phyloP scores from a whole-genome alignment of 371 early-diverging fungal species.

The Syncephalastrum sp. region DNA sequence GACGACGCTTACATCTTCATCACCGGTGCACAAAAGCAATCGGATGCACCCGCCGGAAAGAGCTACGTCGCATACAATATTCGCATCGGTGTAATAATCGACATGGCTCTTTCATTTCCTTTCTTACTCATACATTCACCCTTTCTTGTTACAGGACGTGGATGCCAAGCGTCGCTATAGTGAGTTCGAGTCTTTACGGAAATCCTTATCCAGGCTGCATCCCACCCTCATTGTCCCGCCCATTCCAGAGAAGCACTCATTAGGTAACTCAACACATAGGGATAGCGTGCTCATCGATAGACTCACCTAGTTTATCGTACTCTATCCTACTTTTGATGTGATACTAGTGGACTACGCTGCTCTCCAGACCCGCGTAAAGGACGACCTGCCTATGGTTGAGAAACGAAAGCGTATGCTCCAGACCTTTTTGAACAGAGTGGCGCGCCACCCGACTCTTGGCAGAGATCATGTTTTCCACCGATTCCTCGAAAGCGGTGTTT shows the following conservation, averaged over 20 bases:
- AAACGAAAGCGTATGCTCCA: constrained; percentile 93
- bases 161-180: constrained; percentile 68
- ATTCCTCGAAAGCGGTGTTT: constrained; percentile 70
- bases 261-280: constrained; percentile 50
- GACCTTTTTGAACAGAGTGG: constrained; percentile 88
- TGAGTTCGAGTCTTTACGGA: constrained; percentile 92
- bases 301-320: no score
- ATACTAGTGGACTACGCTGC: constrained; percentile 81
- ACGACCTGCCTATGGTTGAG: constrained; percentile 87
- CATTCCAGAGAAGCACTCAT: constrained; percentile 94
- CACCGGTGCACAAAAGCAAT: constrained; percentile 42
- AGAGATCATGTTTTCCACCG: constrained; percentile 88
- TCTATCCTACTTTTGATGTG: neutral
- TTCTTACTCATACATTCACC: neutral
- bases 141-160: constrained; percentile 26
- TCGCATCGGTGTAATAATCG: constrained; percentile 46
- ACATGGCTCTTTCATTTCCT: neutral
- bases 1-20: constrained; percentile 30
- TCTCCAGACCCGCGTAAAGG: constrained; percentile 80
- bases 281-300: no score
- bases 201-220: constrained; percentile 72
- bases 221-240: constrained; percentile 91
- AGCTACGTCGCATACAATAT: constrained; percentile 57
- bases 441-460: constrained; percentile 82
- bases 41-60: constrained; percentile 33